Conservation (phyloP, 352 stramenopile species). For the Globisporangium iwayamae region DNA sequence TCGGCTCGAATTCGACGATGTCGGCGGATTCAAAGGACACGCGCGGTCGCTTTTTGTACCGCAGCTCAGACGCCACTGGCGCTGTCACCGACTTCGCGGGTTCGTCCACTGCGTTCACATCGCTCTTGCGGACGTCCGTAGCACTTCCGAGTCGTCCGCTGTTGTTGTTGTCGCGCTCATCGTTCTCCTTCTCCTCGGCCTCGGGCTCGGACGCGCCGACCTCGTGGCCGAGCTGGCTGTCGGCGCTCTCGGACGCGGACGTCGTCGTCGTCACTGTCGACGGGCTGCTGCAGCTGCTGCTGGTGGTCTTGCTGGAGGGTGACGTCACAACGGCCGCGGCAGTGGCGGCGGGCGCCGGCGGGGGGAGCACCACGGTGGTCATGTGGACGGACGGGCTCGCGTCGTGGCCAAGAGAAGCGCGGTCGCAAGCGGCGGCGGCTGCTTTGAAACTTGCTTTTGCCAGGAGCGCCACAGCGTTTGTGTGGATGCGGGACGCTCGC, state of each 20-base stretch:
- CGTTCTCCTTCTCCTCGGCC: slow-evolving; percentile 23
- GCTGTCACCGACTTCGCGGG: not conserved
- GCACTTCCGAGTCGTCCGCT: not conserved
- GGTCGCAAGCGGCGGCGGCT: not conserved
- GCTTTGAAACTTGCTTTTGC: slow-evolving; percentile 4
- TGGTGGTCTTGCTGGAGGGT: slow-evolving; percentile 17
- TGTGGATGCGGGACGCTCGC: not conserved
- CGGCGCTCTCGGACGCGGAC: not conserved
- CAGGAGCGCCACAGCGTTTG: not conserved
- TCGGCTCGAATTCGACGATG: slow-evolving; percentile 86
- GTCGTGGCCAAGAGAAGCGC: not conserved
- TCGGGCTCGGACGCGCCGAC: slow-evolving; percentile 15
- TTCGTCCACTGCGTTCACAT: not conserved
- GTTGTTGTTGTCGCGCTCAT: slow-evolving; percentile 13
- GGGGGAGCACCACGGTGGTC: slow-evolving; percentile 52
- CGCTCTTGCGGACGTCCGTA: not conserved
- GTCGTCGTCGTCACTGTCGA: slow-evolving; percentile 19
- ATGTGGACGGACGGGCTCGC: slow-evolving; percentile 20
- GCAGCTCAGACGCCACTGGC: slow-evolving; percentile 19
- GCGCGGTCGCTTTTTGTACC: slow-evolving; percentile 57
- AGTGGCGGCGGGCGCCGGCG: slow-evolving; percentile 19
- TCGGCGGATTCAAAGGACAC: slow-evolving; percentile 77
- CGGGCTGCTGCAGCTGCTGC: slow-evolving; percentile 13
- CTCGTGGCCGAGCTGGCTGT: not conserved
- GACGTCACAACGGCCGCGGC: slow-evolving; percentile 14